A percentile compares a stretch with the other conserved stretches of the same genome.
Evolutionary conservation across 768 basidiomycete genomes (phyloP).

Genomic region (Galerina marginata): DNA sequence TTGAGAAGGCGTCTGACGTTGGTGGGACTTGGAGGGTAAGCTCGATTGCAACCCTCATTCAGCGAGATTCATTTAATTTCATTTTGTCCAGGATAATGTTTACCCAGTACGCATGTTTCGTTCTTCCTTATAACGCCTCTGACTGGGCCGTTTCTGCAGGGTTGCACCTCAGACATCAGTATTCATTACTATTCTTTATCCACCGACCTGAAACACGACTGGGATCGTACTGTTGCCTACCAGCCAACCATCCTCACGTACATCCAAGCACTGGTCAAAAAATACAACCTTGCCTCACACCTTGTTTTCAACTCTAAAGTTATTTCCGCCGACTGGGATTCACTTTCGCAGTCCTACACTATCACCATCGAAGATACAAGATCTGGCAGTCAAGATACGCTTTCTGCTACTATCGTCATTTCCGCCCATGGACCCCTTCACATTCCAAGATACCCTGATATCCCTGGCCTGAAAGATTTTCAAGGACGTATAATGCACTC

Average conservation of each 20-base stretch:
- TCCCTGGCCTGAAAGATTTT: slow-evolving; percentile 44
- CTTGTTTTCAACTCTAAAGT: slow-evolving; percentile 50
- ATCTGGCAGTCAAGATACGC: slow-evolving; percentile 31
- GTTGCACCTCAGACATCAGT: slow-evolving; percentile 46
- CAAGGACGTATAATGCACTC: slow-evolving; percentile 56
- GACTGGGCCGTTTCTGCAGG: slow-evolving; percentile 26
- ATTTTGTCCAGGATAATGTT: slow-evolving; percentile 34
- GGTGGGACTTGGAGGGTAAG: slow-evolving; percentile 59
- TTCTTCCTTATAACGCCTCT: neutral
- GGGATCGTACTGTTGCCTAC: slow-evolving; percentile 43
- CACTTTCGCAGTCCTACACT: slow-evolving; percentile 37
- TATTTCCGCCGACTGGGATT: slow-evolving; percentile 50
- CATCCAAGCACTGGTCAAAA: slow-evolving; percentile 42
- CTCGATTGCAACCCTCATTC: neutral
- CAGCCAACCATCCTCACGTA: slow-evolving; percentile 49
- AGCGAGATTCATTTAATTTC: neutral
- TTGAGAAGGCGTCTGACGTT: slow-evolving; percentile 47
- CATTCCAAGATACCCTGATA: slow-evolving; percentile 41
- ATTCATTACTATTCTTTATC: slow-evolving; percentile 51
- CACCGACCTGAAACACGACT: slow-evolving; percentile 47
- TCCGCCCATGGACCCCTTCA: slow-evolving; percentile 55
- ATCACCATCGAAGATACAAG: slow-evolving; percentile 38
- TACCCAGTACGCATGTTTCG: slow-evolving; percentile 31
- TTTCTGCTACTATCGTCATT: slow-evolving; percentile 51
- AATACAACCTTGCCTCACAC: slow-evolving; percentile 43